These are phyloP conservation scores for Podila verticillata DNA, from an alignment of 192 early-diverging fungal genomes.

Conservation along the genomic window DNA sequence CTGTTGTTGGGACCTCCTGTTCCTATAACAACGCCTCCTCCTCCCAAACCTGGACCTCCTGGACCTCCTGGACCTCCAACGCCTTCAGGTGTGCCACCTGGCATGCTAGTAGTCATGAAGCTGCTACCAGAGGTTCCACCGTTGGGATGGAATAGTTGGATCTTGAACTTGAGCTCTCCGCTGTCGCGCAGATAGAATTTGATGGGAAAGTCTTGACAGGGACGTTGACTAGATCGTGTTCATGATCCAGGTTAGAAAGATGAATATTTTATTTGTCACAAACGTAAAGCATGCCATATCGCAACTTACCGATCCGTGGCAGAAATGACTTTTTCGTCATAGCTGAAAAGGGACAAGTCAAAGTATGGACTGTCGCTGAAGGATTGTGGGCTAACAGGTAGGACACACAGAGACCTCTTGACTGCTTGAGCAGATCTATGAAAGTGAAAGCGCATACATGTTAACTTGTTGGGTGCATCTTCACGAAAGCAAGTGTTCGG, in stretches of 20 bases:
- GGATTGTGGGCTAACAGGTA: slow-evolving; percentile 73
- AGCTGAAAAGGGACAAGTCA: slow-evolving; percentile 69
- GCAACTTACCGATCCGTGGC: slow-evolving; percentile 66
- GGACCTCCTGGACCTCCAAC: no score
- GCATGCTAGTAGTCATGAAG: neutral
- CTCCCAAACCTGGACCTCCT: neutral
- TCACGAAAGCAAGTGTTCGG: neutral
- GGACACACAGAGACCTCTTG: slow-evolving; percentile 62
- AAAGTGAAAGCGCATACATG: neutral
- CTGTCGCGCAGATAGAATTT: slow-evolving; percentile 72
- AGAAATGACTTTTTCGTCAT: slow-evolving; percentile 73
- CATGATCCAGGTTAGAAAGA: neutral
- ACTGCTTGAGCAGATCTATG: slow-evolving; percentile 64
- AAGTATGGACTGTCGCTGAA: slow-evolving; percentile 73
- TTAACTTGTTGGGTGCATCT: neutral
- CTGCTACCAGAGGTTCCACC: slow-evolving; percentile 1
- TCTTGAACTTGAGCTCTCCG: slow-evolving; percentile 65
- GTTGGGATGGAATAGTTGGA: slow-evolving; percentile 48
- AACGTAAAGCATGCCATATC: neutral
- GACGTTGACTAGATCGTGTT: slow-evolving; percentile 54
- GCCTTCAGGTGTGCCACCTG: no score
- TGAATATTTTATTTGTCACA: neutral
- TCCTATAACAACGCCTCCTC: neutral
- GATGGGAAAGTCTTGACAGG: slow-evolving; percentile 61
- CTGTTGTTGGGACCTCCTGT: neutral